Conservation (phyloP, 805 yeast genomes). For the Ogataea pignaliae region DNA sequence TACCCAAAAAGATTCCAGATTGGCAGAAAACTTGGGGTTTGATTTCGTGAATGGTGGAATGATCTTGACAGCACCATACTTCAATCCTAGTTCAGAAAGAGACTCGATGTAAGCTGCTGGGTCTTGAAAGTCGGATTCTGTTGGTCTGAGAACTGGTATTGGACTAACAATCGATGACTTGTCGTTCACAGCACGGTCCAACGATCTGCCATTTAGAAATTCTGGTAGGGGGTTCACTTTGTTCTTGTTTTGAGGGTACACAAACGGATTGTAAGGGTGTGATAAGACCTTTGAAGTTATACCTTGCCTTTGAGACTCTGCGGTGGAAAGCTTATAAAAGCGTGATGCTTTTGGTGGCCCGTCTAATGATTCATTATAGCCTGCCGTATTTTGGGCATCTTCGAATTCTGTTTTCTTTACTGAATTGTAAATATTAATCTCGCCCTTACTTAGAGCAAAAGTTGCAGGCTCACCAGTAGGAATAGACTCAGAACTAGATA, state of each 20-base stretch:
- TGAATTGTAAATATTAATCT: no score
- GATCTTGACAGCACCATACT: slow-evolving; percentile 73
- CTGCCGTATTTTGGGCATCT: no score
- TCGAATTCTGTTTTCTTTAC: no score
- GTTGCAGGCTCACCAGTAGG: no score
- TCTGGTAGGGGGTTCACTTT: slow-evolving; percentile 43
- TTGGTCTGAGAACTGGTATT: slow-evolving; percentile 57
- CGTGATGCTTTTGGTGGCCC: slow-evolving; percentile 29
- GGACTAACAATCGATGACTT: slow-evolving; percentile 2
- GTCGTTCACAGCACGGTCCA: slow-evolving; percentile 10
- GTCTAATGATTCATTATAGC: not conserved
- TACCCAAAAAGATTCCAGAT: slow-evolving; percentile 48
- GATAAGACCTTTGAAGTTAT: slow-evolving; percentile 9
- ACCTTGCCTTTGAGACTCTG: slow-evolving; percentile 12
- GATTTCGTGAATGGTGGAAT: slow-evolving; percentile 45
- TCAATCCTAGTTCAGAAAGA: slow-evolving; percentile 44
- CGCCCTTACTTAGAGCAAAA: no score
- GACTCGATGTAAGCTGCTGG: slow-evolving; percentile 65
- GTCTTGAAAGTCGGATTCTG: slow-evolving; percentile 51
- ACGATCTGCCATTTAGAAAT: slow-evolving; percentile 18
- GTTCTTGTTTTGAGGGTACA: slow-evolving; percentile 41
- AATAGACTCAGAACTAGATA: no score
- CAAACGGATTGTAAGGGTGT: slow-evolving; percentile 41
- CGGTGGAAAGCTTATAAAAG: slow-evolving; percentile 19
- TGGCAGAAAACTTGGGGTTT: slow-evolving; percentile 35